A percentile compares a stretch with the other conserved stretches of the same genome.
phyloP scores from a whole-genome alignment of 2,329 filamentous ascomycete genomes.

The Penicillium thymicola region DNA sequence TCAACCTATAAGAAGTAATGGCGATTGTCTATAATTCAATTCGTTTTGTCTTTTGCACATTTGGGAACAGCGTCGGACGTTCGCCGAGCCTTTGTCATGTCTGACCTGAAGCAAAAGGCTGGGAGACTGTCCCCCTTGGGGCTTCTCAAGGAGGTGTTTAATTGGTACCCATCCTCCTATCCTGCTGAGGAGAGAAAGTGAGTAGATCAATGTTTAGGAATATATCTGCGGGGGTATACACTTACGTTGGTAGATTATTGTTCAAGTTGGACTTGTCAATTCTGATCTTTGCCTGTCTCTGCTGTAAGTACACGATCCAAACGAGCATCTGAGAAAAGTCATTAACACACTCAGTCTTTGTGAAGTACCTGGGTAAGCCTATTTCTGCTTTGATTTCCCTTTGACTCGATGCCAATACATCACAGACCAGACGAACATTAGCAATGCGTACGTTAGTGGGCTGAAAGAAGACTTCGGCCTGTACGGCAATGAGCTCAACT shows the following conservation, averaged over 20 bases:
- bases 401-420: background rate
- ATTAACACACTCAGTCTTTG: constrained; percentile 23
- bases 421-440: constrained; percentile 33
- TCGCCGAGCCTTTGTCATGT: constrained; percentile 13
- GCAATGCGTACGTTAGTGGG: constrained; percentile 34
- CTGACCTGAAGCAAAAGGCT: constrained; percentile 6
- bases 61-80: background rate
- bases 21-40: background rate
- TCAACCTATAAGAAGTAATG: background rate
- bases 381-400: background rate
- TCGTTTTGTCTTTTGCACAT: background rate
- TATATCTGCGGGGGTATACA: background rate
- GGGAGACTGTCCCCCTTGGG: constrained; percentile 13
- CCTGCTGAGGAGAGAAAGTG: constrained; percentile 30
- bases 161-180: constrained; percentile 34
- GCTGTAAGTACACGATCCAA: constrained; percentile 23
- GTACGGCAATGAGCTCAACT: constrained; percentile 32
- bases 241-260: constrained; percentile 21
- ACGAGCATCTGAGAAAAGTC: too few species aligned
- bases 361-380: constrained; percentile 26
- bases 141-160: constrained; percentile 32
- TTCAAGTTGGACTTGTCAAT: constrained; percentile 35
- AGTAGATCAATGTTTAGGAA: background rate
- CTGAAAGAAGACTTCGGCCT: constrained; percentile 33
- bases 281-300: constrained; percentile 31